phyloP scores from a whole-genome alignment of 495 filamentous ascomycete species.

The Poronia punctata region DNA sequence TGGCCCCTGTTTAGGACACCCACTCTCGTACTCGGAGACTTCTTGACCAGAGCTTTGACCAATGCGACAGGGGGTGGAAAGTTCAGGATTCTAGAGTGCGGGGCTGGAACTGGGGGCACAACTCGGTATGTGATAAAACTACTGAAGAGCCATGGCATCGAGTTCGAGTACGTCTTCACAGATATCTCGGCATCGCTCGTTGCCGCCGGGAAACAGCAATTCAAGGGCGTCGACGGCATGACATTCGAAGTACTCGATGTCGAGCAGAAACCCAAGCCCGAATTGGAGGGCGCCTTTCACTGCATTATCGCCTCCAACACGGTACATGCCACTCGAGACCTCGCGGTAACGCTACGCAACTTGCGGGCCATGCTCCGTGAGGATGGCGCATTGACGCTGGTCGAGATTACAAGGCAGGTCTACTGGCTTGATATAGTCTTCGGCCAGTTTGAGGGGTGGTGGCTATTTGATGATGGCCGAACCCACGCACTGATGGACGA shows the following conservation, averaged over 20 bases:
- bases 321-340: conserved; percentile 36
- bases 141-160: conserved; percentile 11
- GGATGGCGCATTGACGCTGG: conserved; percentile 35
- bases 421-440: conserved; percentile 43
- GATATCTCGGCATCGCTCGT: conserved; percentile 36
- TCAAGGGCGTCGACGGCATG: conserved; percentile 21
- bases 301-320: conserved; percentile 36
- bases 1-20: conserved; percentile 23
- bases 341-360: conserved; percentile 22
- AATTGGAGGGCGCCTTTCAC: conserved; percentile 21
- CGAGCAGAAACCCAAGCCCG: conserved; percentile 19
- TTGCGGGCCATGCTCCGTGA: conserved; percentile 29
- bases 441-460: conserved; percentile 49
- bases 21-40: conserved; percentile 19
- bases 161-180: conserved; percentile 35
- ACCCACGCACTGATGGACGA: conserved; percentile 34
- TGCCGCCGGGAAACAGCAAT: conserved; percentile 29
- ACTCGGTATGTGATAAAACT: conserved; percentile 14
- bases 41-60: conserved; percentile 12
- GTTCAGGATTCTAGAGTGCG: conserved; percentile 28
- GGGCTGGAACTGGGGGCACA: conserved; percentile 16
- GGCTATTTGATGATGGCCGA: conserved; percentile 43
- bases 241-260: conserved; percentile 26
- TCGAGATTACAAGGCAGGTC: conserved; percentile 37
- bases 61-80: conserved; percentile 12